Evolutionary conservation across 495 filamentous ascomycete species (phyloP).

Genomic region (Penicillium daleae): DNA sequence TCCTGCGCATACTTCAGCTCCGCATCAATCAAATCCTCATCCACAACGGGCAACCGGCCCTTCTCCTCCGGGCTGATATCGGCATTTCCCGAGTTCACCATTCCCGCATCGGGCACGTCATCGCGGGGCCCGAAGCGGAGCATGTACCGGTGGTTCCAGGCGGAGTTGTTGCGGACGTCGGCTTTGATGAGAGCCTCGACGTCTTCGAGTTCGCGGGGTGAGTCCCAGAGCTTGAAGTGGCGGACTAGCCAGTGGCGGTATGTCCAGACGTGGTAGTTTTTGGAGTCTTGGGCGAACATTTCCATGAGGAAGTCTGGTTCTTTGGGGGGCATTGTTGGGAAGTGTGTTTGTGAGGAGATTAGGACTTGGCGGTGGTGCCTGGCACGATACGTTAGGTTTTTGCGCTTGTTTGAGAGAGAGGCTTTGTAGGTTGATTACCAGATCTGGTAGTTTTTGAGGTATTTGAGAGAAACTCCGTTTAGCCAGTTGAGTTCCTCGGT

Average conservation of each 20-base stretch:
- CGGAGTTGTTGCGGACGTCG: slow-evolving; percentile 93
- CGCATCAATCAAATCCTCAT: slow-evolving; percentile 66
- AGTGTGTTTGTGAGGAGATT: slow-evolving; percentile 59
- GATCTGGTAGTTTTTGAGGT: slow-evolving; percentile 98
- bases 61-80: slow-evolving; percentile 46
- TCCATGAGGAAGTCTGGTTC: slow-evolving; percentile 75
- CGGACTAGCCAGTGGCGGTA: slow-evolving; percentile 92
- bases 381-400: slow-evolving; percentile 15
- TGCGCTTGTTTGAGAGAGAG: neutral
- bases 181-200: slow-evolving; percentile 68
- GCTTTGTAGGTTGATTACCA: slow-evolving; percentile 52
- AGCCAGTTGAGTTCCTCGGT: slow-evolving; percentile 80
- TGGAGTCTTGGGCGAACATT: slow-evolving; percentile 85
- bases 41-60: slow-evolving; percentile 48
- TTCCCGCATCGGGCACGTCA: slow-evolving; percentile 41
- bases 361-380: slow-evolving; percentile 91
- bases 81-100: slow-evolving; percentile 44
- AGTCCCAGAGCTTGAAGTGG: slow-evolving; percentile 75
- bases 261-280: slow-evolving; percentile 99
- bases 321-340: slow-evolving; percentile 57
- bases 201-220: slow-evolving; percentile 65
- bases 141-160: slow-evolving; percentile 96
- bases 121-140: slow-evolving; percentile 71
- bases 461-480: slow-evolving; percentile 75
- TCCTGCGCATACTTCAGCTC: slow-evolving; percentile 74